Percentiles rank a stretch among this genome's conserved stretches.
Evolutionary conservation across 1,139 yeast species (phyloP).

Genomic region (Candida sp.): DNA sequence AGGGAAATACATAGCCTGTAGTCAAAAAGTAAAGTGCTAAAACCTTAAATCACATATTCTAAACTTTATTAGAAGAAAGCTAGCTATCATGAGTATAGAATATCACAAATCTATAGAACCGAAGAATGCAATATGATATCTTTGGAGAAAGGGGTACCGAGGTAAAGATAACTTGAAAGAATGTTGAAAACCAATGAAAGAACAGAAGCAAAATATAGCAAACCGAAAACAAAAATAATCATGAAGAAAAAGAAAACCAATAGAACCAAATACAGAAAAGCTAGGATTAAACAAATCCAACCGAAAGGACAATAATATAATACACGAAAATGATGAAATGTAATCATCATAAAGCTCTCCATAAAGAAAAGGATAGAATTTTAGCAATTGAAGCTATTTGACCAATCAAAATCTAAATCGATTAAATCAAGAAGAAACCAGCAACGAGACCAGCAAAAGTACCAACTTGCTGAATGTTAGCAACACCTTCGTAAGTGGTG

Average conservation of each 20-base stretch:
- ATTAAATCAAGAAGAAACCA: conserved; percentile 1
- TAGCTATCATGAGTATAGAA: not conserved
- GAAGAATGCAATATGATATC: not conserved
- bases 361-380: not conserved
- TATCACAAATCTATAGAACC: not conserved
- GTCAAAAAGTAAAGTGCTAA: not conserved
- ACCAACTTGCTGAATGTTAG: conserved; percentile 1
- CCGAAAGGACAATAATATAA: not conserved
- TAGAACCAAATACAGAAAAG: not conserved
- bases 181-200: not conserved
- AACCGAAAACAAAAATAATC: not conserved
- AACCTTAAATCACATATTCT: not conserved
- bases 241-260: not conserved
- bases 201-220: not conserved
- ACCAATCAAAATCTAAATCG: not conserved
- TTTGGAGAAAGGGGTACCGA: not conserved
- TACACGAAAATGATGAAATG: not conserved
- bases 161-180: not conserved
- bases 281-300: not conserved
- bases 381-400: not conserved
- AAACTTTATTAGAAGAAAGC: not conserved
- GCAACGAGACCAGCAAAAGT: not conserved
- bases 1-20: no score
- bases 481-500: conserved; percentile 1
- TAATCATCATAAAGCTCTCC: not conserved